These are phyloP conservation scores for Leccinum sublutescens DNA, from an alignment of 768 basidiomycete species.

Conservation along the genomic window DNA sequence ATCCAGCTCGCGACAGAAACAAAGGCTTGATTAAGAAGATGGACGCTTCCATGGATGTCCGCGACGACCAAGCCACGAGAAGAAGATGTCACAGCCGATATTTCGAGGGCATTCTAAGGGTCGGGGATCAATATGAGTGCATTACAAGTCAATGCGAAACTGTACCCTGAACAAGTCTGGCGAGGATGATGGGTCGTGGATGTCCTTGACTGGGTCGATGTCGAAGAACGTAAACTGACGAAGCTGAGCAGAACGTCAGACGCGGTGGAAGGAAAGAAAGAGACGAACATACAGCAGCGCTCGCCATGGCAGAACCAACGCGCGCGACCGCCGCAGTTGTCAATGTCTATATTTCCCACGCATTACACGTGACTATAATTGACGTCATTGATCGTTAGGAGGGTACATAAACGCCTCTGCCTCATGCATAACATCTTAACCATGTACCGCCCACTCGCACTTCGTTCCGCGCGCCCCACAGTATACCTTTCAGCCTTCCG, in stretches of 20 bases:
- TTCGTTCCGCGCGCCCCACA: constrained; percentile 6
- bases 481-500: constrained; percentile 13
- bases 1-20: constrained; percentile 72
- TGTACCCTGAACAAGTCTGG: constrained; percentile 79
- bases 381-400: constrained; percentile 2
- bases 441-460: constrained; percentile 17
- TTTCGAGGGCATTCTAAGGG: constrained; percentile 60
- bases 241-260: constrained; percentile 52
- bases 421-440: neutral
- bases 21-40: constrained; percentile 73
- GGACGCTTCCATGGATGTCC: constrained; percentile 82
- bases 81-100: constrained; percentile 65
- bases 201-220: constrained; percentile 69
- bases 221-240: constrained; percentile 92
- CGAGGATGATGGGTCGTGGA: constrained; percentile 67
- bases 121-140: constrained; percentile 1
- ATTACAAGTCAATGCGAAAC: constrained; percentile 1
- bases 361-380: neutral
- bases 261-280: neutral
- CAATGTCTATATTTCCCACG: neutral
- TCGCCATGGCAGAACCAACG: neutral
- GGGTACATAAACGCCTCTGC: neutral
- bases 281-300: constrained; percentile 17
- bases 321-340: neutral
- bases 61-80: constrained; percentile 72